Conservation (phyloP, 306 rosid genomes). For the Ormosia emarginata region DNA sequence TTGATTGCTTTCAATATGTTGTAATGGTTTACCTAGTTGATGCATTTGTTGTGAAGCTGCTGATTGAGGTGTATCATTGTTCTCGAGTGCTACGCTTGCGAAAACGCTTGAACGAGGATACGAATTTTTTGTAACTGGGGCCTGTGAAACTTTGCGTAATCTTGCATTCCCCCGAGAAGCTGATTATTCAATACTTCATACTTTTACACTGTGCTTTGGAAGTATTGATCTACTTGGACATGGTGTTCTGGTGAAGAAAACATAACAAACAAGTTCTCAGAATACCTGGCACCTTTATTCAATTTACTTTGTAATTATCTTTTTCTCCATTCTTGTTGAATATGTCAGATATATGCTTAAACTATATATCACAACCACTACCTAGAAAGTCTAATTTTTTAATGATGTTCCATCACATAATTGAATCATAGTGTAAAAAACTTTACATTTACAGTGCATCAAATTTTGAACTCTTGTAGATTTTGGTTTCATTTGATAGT, state of each 20-base stretch:
- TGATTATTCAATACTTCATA: not conserved
- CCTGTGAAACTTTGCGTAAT: not conserved
- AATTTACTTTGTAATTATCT: not conserved
- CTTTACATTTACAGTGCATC: no score
- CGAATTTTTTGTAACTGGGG: not conserved
- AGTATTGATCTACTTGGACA: not conserved
- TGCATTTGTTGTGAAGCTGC: not conserved
- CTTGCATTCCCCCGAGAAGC: not conserved
- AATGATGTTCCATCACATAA: no score
- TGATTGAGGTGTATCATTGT: not conserved
- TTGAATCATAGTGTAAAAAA: no score
- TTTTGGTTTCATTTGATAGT: not conserved
- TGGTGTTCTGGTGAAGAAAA: not conserved
- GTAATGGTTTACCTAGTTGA: not conserved
- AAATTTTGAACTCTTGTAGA: no score
- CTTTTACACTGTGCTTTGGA: not conserved
- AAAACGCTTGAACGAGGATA: conserved; percentile 8
- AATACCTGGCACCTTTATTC: not conserved
- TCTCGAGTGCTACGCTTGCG: not conserved
- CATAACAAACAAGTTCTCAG: not conserved
- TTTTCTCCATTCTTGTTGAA: not conserved
- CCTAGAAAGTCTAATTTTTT: no score
- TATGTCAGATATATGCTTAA: not conserved
- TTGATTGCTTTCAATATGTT: not conserved
- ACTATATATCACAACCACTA: not conserved